phyloP scores from a whole-genome alignment of 768 basidiomycete species.

The Agaricus blazei region DNA sequence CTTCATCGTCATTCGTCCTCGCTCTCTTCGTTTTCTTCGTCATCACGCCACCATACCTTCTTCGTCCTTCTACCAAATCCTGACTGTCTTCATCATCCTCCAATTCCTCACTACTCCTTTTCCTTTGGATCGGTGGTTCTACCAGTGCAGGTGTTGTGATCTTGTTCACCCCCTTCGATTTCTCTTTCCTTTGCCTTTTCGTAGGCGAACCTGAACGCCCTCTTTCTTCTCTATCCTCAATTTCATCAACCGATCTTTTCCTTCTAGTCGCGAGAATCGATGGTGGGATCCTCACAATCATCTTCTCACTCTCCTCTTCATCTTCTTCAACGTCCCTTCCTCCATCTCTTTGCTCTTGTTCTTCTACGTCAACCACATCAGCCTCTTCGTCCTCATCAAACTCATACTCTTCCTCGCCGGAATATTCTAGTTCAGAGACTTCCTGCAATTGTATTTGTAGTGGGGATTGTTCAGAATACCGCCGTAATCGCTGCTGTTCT shows the following conservation, averaged over 20 bases:
- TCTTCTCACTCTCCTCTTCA: conserved; percentile 1
- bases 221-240: background rate
- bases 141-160: background rate
- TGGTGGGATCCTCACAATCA: conserved; percentile 2
- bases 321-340: conserved; percentile 10
- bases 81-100: background rate
- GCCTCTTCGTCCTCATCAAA: conserved; percentile 1
- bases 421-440: conserved; percentile 17
- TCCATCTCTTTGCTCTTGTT: conserved; percentile 1
- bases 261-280: background rate
- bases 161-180: background rate
- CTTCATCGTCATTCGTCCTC: background rate
- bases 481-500: background rate
- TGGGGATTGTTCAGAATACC: conserved; percentile 6
- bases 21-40: background rate
- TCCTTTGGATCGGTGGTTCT: background rate
- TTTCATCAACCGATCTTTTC: conserved; percentile 25
- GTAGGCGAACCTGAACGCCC: background rate
- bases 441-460: conserved; percentile 17
- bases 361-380: background rate
- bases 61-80: background rate
- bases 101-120: conserved; percentile 9
- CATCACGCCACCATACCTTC: background rate
- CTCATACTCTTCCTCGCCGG: conserved; percentile 15
- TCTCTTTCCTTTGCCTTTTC: background rate